Evolutionary conservation across 2,329 filamentous ascomycete species (phyloP).

Genomic region (Cercospora brassicicola): DNA sequence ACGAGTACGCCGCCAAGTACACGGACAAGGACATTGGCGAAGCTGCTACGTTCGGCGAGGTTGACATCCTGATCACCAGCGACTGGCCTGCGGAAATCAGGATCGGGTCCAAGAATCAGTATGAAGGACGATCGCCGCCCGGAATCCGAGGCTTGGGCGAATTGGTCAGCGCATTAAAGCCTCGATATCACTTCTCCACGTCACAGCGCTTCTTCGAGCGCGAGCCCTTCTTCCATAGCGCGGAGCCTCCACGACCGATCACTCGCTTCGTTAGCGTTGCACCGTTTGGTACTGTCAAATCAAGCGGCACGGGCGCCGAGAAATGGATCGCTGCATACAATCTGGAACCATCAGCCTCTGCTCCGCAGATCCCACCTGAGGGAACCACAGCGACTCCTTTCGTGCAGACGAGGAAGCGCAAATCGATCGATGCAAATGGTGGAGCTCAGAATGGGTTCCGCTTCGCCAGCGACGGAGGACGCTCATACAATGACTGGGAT

Average conservation of each 20-base stretch:
- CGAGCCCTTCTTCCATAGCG: constrained; percentile 79
- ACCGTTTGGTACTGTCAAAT: constrained; percentile 63
- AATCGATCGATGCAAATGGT: constrained; percentile 35
- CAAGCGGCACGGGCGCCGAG: constrained; percentile 37
- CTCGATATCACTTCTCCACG: constrained; percentile 84
- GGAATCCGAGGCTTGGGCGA: constrained; percentile 64
- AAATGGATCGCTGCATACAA: constrained; percentile 78
- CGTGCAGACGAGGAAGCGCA: constrained; percentile 57
- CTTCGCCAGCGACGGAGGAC: constrained; percentile 53
- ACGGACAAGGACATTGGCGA: constrained; percentile 64
- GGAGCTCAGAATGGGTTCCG: constrained; percentile 43
- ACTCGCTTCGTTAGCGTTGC: constrained; percentile 92
- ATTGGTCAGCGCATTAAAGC: constrained; percentile 74
- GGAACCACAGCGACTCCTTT: constrained; percentile 79
- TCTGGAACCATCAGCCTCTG: constrained; percentile 59
- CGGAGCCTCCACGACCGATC: constrained; percentile 51
- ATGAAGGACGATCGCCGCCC: constrained; percentile 42
- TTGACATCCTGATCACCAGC: constrained; percentile 84
- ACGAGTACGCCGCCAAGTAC: constrained; percentile 76
- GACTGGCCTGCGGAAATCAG: constrained; percentile 76
- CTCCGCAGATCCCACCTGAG: constrained; percentile 60
- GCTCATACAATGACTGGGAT: constrained; percentile 36
- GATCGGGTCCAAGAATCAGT: constrained; percentile 39
- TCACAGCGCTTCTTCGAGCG: constrained; percentile 80
- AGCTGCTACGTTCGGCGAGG: constrained; percentile 64